phyloP scores from a whole-genome alignment of 2,329 filamentous ascomycete species.

The Colletotrichum sp. region DNA sequence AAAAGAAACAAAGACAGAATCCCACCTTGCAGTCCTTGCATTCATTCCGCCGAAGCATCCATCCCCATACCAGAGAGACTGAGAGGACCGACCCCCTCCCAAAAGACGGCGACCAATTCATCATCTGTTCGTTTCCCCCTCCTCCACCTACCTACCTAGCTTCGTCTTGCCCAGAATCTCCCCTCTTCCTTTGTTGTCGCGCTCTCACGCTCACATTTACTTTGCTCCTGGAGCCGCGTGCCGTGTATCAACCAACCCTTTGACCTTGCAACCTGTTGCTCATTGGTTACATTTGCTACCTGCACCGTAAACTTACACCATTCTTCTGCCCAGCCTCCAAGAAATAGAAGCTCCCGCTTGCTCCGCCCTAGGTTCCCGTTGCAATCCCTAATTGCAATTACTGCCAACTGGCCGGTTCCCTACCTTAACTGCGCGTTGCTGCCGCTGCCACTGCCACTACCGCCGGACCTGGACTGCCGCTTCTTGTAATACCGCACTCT shows the following conservation, averaged over 20 bases:
- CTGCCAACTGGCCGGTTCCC: background rate
- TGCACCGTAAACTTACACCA: slow-evolving; percentile 17
- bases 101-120: slow-evolving; percentile 1
- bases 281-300: slow-evolving; percentile 8
- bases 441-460: background rate
- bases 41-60: background rate
- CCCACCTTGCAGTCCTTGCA: background rate
- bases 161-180: background rate
- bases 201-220: background rate
- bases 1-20: background rate
- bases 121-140: slow-evolving; percentile 13
- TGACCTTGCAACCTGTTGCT: slow-evolving; percentile 6
- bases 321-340: background rate
- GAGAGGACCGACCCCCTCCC: background rate
- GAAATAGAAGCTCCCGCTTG: slow-evolving; percentile 13
- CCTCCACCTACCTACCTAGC: background rate
- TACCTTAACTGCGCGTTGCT: background rate
- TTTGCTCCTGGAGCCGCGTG: background rate
- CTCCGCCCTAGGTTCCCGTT: background rate
- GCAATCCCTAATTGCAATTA: background rate
- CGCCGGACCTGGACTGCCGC: background rate
- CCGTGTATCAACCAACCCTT: slow-evolving; percentile 1
- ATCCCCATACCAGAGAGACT: background rate
- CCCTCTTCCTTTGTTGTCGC: slow-evolving; percentile 1
- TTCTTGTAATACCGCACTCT: background rate